Percentiles rank a stretch among this genome's conserved stretches.
phyloP scores from a whole-genome alignment of 345 rosid genomes.

The Eucalyptus melliodora region DNA sequence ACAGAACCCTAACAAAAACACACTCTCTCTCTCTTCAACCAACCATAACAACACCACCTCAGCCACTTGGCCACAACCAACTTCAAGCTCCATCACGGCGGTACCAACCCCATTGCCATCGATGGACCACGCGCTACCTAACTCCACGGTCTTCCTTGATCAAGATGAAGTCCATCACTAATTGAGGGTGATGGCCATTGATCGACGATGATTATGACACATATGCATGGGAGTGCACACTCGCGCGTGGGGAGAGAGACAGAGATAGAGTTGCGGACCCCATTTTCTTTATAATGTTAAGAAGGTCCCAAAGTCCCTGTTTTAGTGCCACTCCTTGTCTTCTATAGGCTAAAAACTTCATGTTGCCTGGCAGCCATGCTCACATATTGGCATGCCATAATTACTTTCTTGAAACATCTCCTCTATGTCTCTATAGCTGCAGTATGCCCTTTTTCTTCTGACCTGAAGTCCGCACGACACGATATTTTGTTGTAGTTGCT shows the following conservation, averaged over 20 bases:
- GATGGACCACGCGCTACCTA: not conserved
- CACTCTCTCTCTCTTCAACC: not conserved
- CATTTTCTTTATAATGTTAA: not conserved
- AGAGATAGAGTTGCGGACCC: not conserved
- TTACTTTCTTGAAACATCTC: not conserved
- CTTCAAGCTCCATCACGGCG: not conserved
- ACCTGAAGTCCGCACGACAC: not conserved
- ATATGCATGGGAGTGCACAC: not conserved
- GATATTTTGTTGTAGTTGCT: not conserved
- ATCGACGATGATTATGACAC: not conserved
- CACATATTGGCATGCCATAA: not conserved
- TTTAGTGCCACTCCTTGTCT: not conserved
- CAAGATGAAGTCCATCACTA: not conserved
- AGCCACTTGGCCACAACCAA: not conserved
- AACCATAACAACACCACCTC: not conserved
- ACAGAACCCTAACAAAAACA: not conserved
- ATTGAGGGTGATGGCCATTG: not conserved
- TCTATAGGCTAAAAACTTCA: not conserved
- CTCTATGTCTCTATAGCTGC: not conserved
- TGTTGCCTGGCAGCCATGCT: not conserved
- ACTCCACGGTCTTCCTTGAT: not conserved
- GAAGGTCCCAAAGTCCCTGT: not conserved
- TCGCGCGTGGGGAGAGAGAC: not conserved
- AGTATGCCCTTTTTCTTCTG: not conserved
- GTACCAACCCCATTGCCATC: not conserved